These are phyloP conservation scores for Colletotrichum sansevieriae DNA, from an alignment of 2,329 filamentous ascomycete genomes.

Conservation along the genomic window DNA sequence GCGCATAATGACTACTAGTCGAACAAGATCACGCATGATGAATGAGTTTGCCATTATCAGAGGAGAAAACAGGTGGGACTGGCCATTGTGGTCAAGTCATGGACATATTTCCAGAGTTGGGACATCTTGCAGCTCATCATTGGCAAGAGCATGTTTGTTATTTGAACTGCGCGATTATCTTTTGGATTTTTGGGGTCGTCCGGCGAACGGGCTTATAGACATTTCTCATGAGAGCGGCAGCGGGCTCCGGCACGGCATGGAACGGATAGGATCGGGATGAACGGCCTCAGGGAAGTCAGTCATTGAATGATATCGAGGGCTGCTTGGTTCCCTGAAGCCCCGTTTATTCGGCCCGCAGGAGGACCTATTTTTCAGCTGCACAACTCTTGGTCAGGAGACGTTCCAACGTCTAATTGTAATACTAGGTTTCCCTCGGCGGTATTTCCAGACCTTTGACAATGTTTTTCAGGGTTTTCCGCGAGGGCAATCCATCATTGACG, in stretches of 20 bases:
- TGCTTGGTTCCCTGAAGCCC: slow-evolving; percentile 13
- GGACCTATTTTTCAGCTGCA: background rate
- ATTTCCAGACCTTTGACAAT: background rate
- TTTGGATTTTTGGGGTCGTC: slow-evolving; percentile 23
- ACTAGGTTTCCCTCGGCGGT: slow-evolving; percentile 19
- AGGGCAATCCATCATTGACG: background rate
- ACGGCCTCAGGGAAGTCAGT: slow-evolving; percentile 32
- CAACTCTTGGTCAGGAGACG: slow-evolving; percentile 28
- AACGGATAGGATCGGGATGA: slow-evolving; percentile 17
- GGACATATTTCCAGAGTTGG: slow-evolving; percentile 25
- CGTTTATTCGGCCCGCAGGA: slow-evolving; percentile 20
- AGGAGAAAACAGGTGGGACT: slow-evolving; percentile 12
- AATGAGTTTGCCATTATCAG: slow-evolving; percentile 14
- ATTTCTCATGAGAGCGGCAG: slow-evolving; percentile 25
- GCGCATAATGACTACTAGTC: slow-evolving; percentile 15
- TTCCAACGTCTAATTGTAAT: slow-evolving; percentile 35
- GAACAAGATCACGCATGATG: slow-evolving; percentile 27
- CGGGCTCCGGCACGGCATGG: slow-evolving; percentile 27
- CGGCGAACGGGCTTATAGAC: slow-evolving; percentile 33
- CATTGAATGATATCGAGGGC: slow-evolving; percentile 24
- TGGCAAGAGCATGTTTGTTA: slow-evolving; percentile 24
- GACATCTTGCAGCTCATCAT: slow-evolving; percentile 22
- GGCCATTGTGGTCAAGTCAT: slow-evolving; percentile 3
- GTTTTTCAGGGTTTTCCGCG: background rate
- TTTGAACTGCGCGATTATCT: background rate